Evolutionary conservation across 306 rosid species (phyloP), one percentile per base, ranked within the genome.

Genomic region (Cucurbita argyrosperma): DNA sequence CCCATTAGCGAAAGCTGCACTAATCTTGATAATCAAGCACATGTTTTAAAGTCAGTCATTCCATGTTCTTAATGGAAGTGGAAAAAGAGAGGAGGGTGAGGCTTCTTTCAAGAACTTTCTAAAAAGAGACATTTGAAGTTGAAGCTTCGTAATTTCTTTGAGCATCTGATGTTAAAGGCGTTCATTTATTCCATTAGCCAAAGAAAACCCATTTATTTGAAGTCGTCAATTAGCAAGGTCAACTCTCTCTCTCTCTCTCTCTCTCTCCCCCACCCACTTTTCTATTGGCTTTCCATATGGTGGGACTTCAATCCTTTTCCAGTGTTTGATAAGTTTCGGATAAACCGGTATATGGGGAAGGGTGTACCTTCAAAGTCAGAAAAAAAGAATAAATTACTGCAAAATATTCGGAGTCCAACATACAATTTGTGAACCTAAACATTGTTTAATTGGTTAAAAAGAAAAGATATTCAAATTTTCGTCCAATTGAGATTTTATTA

Each of bases 71-170:
- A 30, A 40, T 7, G 7, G 30, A 4, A 63, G 19, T 5, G 51
- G 19, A 7, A 13, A 43, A 63, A 11, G 12, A 67, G 72, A 5
- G 39, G 40, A 23, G 35, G 70, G 37, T 42, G 54, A 47, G 56
- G 73, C n/a, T 46, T 23, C 73, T 68, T 68, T 47, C 19, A 68
- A 39, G 19, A 68, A 68, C 57, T 47, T 68, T 12, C 19, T 26
- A 43, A 65, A n/a, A 65, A 30, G 63, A 58, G 42, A 65, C 53
- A 43, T 18, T 65, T 65, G 71, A 65, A 65, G 70, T 65, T 65
- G 71, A 65, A 65, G 71, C 53, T 0, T 43, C 71, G 5, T 68
- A 68, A 12, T 16, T 39, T 15, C 38, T 8, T 62, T 38, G n/a
- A 68, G 73, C 13, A 68, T 68, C 73, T 23, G 56, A 47, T 21